phyloP scores from a whole-genome alignment of 306 rosid species.

The Glycyrrhiza uralensis region DNA sequence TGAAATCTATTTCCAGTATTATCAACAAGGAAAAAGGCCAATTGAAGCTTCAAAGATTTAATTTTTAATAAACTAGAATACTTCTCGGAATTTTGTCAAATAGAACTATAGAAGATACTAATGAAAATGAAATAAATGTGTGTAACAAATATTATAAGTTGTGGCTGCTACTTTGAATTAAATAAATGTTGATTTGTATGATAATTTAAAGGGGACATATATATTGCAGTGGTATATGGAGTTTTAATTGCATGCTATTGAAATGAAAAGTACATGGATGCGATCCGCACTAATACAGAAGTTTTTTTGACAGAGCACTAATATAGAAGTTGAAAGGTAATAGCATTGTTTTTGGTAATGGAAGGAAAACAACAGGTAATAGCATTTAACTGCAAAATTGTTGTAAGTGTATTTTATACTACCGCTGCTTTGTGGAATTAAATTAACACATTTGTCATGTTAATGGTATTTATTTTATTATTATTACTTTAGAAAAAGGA shows the following conservation, averaged over 20 bases:
- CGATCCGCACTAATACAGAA: too few relatives aligned
- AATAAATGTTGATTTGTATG: neutral
- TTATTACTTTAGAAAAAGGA: too few relatives aligned
- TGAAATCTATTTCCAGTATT: slow-evolving; percentile 44
- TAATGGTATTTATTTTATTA: too few relatives aligned
- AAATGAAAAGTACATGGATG: neutral
- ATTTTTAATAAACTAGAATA: neutral
- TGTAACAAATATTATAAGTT: neutral
- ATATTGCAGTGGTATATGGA: neutral
- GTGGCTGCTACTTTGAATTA: neutral
- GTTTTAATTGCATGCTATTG: neutral
- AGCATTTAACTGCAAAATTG: too few relatives aligned
- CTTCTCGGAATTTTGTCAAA: neutral
- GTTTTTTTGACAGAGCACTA: too few relatives aligned
- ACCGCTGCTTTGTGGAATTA: too few relatives aligned
- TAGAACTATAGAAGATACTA: too few relatives aligned
- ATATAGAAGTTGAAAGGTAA: too few relatives aligned
- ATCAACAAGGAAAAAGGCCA: slow-evolving; percentile 60
- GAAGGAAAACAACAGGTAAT: too few relatives aligned
- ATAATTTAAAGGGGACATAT: neutral
- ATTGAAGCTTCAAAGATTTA: slow-evolving; percentile 54
- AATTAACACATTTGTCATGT: too few relatives aligned
- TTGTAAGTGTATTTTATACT: too few relatives aligned
- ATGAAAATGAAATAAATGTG: neutral
- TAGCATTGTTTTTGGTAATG: too few relatives aligned